Conservation (phyloP, 345 rosid species). For the Camelina hispida region DNA sequence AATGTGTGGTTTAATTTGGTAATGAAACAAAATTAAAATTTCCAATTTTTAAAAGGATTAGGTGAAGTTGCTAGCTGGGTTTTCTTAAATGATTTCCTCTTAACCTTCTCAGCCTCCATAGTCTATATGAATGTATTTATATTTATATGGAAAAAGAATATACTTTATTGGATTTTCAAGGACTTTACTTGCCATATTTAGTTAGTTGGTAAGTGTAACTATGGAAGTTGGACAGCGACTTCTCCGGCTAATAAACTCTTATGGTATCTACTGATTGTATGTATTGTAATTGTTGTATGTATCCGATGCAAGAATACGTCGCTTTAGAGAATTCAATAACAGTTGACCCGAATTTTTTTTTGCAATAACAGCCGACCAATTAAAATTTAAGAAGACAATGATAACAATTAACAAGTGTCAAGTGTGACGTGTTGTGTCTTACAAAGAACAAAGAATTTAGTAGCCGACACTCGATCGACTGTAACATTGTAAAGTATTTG, state of each 20-base stretch:
- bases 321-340: neutral
- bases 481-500: neutral
- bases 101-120: neutral
- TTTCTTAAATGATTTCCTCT: neutral
- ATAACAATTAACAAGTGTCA: neutral
- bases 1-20: neutral
- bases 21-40: neutral
- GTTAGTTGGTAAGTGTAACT: constrained; percentile 26
- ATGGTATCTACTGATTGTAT: neutral
- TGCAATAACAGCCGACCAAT: neutral
- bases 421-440: neutral
- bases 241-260: constrained; percentile 32
- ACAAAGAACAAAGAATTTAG: neutral
- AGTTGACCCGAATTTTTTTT: too few species aligned
- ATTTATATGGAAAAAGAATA: neutral
- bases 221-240: constrained; percentile 39
- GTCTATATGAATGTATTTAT: neutral
- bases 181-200: constrained; percentile 17
- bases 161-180: constrained; percentile 13
- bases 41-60: neutral
- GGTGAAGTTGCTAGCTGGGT: neutral
- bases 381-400: neutral
- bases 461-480: neutral
- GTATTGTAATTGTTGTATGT: neutral
- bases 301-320: constrained; percentile 17